Evolutionary conservation across 176 grass and related monocot genomes (phyloP).

Genomic region (Musa itinerans): DNA sequence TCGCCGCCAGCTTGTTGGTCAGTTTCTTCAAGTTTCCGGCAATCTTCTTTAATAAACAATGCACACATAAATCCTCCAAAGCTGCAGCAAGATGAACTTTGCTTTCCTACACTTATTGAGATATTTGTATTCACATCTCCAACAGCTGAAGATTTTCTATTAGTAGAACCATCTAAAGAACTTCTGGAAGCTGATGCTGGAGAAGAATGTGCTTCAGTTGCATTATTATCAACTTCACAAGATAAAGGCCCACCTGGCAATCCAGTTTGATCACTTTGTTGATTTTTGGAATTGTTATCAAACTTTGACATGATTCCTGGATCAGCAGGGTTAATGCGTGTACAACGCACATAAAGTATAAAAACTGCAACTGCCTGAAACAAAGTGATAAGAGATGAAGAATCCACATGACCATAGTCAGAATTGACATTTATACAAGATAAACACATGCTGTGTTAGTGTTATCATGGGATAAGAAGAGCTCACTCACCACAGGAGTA

Average conservation of each 20-base stretch:
- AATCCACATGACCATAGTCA: background rate
- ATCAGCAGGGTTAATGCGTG: conserved; percentile 98
- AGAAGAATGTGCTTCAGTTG: conserved; percentile 38
- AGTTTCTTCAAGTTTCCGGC: conserved; percentile 60
- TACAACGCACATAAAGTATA: conserved; percentile 90
- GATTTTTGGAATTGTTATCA: conserved; percentile 55
- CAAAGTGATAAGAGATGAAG: background rate
- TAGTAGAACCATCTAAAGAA: conserved; percentile 53
- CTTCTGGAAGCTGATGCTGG: conserved; percentile 59
- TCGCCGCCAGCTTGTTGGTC: conserved; percentile 64
- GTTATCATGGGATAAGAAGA: background rate
- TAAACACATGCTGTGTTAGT: background rate
- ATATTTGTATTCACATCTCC: conserved; percentile 31
- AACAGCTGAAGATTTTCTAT: conserved; percentile 40
- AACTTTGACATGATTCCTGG: conserved; percentile 95
- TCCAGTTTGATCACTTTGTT: conserved; percentile 36
- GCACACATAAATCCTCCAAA: conserved; percentile 65
- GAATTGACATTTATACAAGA: background rate
- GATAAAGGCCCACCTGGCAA: conserved; percentile 34
- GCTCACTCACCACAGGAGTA: conserved; percentile 72
- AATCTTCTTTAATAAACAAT: conserved; percentile 85
- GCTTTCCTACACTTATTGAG: conserved; percentile 23
- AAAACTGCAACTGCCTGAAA: conserved; percentile 89
- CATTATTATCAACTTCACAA: conserved; percentile 38
- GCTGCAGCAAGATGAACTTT: conserved; percentile 65